phyloP scores from a whole-genome alignment of 345 rosid genomes.

The Ceriops zippeliana region DNA sequence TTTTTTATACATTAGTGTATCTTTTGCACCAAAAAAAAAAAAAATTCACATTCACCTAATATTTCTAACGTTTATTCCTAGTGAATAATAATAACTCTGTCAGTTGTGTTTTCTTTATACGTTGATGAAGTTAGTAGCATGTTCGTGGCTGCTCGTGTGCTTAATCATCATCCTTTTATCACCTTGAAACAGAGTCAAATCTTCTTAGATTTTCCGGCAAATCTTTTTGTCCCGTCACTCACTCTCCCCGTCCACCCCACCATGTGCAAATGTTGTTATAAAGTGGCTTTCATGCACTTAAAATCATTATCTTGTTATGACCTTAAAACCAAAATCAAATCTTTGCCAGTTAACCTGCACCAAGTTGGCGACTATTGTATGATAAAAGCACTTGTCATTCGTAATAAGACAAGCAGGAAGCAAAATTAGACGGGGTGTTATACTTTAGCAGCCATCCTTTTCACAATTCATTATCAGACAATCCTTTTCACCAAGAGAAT shows the following conservation, averaged over 20 bases:
- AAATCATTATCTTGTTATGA: not conserved
- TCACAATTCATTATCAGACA: too few relatives aligned
- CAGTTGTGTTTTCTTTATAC: too few relatives aligned
- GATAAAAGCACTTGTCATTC: too few relatives aligned
- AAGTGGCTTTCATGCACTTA: slow-evolving; percentile 5
- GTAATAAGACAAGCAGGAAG: too few relatives aligned
- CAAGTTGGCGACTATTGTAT: not conserved
- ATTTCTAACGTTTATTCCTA: too few relatives aligned
- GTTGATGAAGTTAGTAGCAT: not conserved
- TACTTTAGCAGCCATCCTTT: too few relatives aligned
- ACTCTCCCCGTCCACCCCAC: slow-evolving; percentile 1
- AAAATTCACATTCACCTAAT: too few relatives aligned
- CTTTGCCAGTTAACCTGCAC: not conserved
- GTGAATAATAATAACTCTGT: too few relatives aligned
- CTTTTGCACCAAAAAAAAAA: too few relatives aligned
- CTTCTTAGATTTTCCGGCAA: not conserved
- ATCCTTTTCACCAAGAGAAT: too few relatives aligned
- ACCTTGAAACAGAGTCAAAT: slow-evolving; percentile 9
- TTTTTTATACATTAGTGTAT: too few relatives aligned
- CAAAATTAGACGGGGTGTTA: too few relatives aligned
- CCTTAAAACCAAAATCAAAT: not conserved
- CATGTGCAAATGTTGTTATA: slow-evolving; percentile 26
- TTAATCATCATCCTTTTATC: slow-evolving; percentile 17
- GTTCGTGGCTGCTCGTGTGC: slow-evolving; percentile 8
- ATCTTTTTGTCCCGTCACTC: not conserved